phyloP scores from a whole-genome alignment of 2,329 filamentous ascomycete genomes.

The Pyrenochaeta sp. region DNA sequence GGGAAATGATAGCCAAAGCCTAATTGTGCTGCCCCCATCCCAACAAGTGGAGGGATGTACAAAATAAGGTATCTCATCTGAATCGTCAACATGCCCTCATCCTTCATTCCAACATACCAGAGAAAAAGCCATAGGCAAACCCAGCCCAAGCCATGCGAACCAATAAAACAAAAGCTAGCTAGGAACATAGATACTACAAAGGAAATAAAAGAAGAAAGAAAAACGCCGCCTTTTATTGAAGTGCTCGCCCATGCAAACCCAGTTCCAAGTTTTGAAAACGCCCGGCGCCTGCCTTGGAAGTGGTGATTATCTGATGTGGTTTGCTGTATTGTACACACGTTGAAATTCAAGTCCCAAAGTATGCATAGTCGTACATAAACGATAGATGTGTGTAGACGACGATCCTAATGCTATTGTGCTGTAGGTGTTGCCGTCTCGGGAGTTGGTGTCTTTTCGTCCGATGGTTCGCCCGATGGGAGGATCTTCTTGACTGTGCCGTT shows the following conservation, averaged over 20 bases:
- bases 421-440: constrained; percentile 8
- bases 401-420: constrained; percentile 17
- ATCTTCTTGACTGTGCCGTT: constrained; percentile 62
- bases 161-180: background rate
- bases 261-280: constrained; percentile 16
- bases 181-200: background rate
- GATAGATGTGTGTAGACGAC: constrained; percentile 19
- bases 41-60: background rate
- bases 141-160: constrained; percentile 2
- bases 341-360: constrained; percentile 15
- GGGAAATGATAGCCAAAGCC: background rate
- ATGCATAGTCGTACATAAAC: constrained; percentile 28
- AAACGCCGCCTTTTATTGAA: constrained; percentile 15
- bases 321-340: constrained; percentile 22
- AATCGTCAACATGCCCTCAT: background rate
- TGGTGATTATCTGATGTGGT: constrained; percentile 3
- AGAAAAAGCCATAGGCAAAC: background rate
- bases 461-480: constrained; percentile 33
- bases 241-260: constrained; percentile 14
- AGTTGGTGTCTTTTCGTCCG: constrained; percentile 12
- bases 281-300: constrained; percentile 13
- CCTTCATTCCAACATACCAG: background rate
- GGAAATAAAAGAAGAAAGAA: constrained; percentile 1
- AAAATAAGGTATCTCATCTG: constrained; percentile 2
- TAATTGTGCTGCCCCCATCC: background rate